These are phyloP conservation scores for Agroathelia rolfsii DNA, from an alignment of 1,284 basidiomycete species.

Conservation along the genomic window DNA sequence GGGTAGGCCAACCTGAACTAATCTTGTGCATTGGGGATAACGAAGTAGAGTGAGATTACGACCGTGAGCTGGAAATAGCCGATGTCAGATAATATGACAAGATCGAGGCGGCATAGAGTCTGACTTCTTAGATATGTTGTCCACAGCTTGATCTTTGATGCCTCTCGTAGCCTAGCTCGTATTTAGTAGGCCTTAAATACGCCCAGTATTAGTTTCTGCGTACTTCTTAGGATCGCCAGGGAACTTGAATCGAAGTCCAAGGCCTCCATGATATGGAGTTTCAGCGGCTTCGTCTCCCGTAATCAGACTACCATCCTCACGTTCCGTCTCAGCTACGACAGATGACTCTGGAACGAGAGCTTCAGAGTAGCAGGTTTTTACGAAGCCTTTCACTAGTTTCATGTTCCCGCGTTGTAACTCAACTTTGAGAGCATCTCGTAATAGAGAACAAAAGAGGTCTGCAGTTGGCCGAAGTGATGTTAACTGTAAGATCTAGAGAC, in stretches of 20 bases:
- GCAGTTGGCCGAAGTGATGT: constrained; percentile 94
- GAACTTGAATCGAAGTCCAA: constrained; percentile 85
- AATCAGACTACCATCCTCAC: constrained; percentile 57
- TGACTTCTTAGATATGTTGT: constrained; percentile 76
- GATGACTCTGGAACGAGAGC: constrained; percentile 58
- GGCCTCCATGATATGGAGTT: constrained; percentile 70
- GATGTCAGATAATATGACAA: no score
- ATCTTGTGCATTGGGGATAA: constrained; percentile 92
- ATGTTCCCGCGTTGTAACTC: constrained; percentile 84
- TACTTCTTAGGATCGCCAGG: constrained; percentile 93
- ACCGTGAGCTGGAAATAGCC: constrained; percentile 54
- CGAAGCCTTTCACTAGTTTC: constrained; percentile 89
- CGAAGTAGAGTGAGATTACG: constrained; percentile 88
- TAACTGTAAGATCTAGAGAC: constrained; percentile 78
- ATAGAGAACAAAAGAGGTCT: constrained; percentile 85
- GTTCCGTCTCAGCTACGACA: constrained; percentile 48
- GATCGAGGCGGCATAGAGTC: constrained; percentile 14
- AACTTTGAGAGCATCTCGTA: constrained; percentile 85
- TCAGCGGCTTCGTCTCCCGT: constrained; percentile 42
- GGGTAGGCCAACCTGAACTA: constrained; percentile 95
- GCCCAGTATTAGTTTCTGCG: no score
- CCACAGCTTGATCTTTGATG: constrained; percentile 97
- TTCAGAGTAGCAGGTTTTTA: constrained; percentile 92
- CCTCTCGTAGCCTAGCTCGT: constrained; percentile 70
- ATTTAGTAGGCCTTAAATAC: constrained; percentile 17